Base-by-base conservation (phyloP, 2,329 filamentous ascomycete genomes). In the Pseudopithomyces chartarum region DNA sequence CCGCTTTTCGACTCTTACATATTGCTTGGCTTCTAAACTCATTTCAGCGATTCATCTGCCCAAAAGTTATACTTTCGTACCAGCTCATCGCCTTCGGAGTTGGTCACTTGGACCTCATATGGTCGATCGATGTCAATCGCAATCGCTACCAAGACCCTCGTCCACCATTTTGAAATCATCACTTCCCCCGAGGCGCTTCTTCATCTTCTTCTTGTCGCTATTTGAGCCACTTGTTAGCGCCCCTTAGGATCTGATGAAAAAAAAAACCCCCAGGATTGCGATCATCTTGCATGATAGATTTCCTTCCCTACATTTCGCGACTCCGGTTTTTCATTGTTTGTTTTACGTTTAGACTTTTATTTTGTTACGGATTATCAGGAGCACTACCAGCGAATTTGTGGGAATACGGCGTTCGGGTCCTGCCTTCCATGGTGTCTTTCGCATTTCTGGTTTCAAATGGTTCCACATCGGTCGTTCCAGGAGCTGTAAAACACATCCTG, bases 281-380 rank as follows among this genome's bases (percentile, higher is more conserved):
- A 70, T 63, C 65, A 73, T 73, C 60, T 67, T 74, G 72, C 72
- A 76, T 73, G 68, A 73, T 76, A 76, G 73, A 76, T 68, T 75
- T 73, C 53, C 66, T 62, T 50, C 42, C 40, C 59, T 57, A 55
- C 54, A 54, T 56, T 60, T 60, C 53, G 57, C 55, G 62, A 62
- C 60, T 57, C 56, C 32, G 53, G 56, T 65, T 58, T 57, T 63
- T 63, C 66, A 57, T 66, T 65, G 52, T 66, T 63, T 53, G 56
- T 60, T 59, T 61, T 54, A 61, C 56, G 61, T 66, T 55, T 74
- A 76, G 73, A 76, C 62, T 58, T 57, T 63, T 68, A 62, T 59
- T 68, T 58, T 62, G 38, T 63, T 60, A 63, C 59, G 65, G 67
- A 61, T 66, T 53, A 44, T 59, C 57, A 59, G 63, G 60, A 62